Evolutionary conservation across 768 basidiomycete species (phyloP).

Genomic region (Pulveroboletus sp.): DNA sequence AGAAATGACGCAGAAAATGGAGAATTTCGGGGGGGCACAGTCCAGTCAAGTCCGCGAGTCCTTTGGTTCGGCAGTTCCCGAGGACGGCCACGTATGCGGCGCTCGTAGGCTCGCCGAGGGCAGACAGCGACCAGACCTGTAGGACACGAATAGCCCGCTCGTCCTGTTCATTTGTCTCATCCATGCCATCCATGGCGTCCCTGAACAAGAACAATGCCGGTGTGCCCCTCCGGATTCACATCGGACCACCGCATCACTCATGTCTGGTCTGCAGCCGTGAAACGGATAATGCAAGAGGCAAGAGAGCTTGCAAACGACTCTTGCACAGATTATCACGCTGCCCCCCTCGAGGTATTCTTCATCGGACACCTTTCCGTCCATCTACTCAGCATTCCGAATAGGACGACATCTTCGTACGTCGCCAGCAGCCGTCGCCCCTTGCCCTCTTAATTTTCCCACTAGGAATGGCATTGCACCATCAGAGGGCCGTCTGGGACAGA

Average conservation of each 20-base stretch:
- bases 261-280: slow-evolving; percentile 59
- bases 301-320: slow-evolving; percentile 82
- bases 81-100: slow-evolving; percentile 8
- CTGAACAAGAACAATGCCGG: slow-evolving; percentile 91
- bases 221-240: slow-evolving; percentile 29
- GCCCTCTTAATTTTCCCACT: slow-evolving; percentile 17
- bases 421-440: slow-evolving; percentile 2
- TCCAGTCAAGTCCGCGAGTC: slow-evolving; percentile 15
- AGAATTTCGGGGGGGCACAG: no score
- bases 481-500: slow-evolving; percentile 85
- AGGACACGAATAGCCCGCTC: background rate
- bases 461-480: slow-evolving; percentile 98
- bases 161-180: background rate
- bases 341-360: slow-evolving; percentile 62
- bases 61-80: slow-evolving; percentile 13
- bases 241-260: background rate
- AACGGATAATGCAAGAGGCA: slow-evolving; percentile 96
- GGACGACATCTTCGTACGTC: slow-evolving; percentile 85
- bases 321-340: slow-evolving; percentile 81
- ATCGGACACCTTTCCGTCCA: background rate
- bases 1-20: background rate
- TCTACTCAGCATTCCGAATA: slow-evolving; percentile 27
- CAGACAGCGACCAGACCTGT: background rate
- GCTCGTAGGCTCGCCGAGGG: background rate
- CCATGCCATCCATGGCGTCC: slow-evolving; percentile 33